Conservation (phyloP, 1,139 yeast genomes). For the Blastobotrys serpentis region DNA sequence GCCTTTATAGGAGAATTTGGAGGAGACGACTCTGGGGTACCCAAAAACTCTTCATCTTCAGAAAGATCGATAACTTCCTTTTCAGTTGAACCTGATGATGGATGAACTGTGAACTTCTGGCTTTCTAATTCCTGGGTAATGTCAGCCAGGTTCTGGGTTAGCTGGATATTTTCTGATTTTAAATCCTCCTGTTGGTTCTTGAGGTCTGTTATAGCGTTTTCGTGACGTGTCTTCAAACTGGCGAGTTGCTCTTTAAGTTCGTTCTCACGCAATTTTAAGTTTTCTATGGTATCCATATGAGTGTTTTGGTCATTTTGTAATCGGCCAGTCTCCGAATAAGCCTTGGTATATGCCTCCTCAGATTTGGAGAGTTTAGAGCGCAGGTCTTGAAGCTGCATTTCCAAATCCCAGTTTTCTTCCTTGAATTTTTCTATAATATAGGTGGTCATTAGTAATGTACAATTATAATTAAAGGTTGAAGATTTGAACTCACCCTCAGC, state of each 20-base stretch:
- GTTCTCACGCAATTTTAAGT: constrained; percentile 31
- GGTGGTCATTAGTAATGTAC: too few relatives aligned
- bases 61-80: constrained; percentile 27
- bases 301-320: constrained; percentile 30
- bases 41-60: constrained; percentile 32
- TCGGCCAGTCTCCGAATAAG: constrained; percentile 31
- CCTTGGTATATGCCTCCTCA: constrained; percentile 29
- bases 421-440: constrained; percentile 51
- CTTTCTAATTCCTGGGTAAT: constrained; percentile 23
- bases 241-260: constrained; percentile 34
- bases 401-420: constrained; percentile 80
- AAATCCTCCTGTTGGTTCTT: constrained; percentile 28
- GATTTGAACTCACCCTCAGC: constrained; percentile 37
- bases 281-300: constrained; percentile 38
- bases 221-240: constrained; percentile 27
- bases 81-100: constrained; percentile 8
- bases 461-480: too few relatives aligned
- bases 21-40: constrained; percentile 39
- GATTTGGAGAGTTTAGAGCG: constrained; percentile 44
- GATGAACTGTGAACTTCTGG: constrained; percentile 6
- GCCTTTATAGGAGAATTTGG: constrained; percentile 45
- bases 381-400: constrained; percentile 53
- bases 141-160: constrained; percentile 22
- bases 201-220: constrained; percentile 23
- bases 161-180: constrained; percentile 28